These are phyloP conservation scores for Boletus subluridellus DNA, from an alignment of 1,284 basidiomycete species.

Conservation along the genomic window DNA sequence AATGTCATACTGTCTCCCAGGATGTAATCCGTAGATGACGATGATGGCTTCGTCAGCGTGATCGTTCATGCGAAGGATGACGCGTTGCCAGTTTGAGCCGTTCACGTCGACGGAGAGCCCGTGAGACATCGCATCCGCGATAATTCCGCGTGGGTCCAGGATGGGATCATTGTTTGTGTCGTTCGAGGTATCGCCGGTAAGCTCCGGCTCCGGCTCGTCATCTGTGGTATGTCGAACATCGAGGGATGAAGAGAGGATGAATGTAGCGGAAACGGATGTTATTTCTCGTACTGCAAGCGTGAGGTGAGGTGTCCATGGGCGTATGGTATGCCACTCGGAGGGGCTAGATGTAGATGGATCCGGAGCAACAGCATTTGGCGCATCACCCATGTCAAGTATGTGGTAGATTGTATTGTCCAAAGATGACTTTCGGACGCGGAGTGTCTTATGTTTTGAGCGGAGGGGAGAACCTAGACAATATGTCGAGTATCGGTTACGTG, in stretches of 20 bases:
- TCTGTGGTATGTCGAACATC: conserved; percentile 20
- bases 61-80: conserved; percentile 73
- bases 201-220: conserved; percentile 20
- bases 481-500: not conserved
- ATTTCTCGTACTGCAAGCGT: conserved; percentile 69
- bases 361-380: not conserved
- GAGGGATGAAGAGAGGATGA: conserved; percentile 62
- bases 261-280: conserved; percentile 68
- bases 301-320: conserved; percentile 71
- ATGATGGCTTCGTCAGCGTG: conserved; percentile 74
- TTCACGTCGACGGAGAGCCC: conserved; percentile 77
- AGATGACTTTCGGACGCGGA: not conserved
- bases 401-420: not conserved
- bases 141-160: conserved; percentile 40
- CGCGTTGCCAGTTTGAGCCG: conserved; percentile 67
- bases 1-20: conserved; percentile 75
- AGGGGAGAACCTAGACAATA: not conserved
- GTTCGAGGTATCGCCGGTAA: conserved; percentile 34
- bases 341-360: conserved; percentile 18
- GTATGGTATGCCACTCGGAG: conserved; percentile 61
- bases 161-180: conserved; percentile 13
- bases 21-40: conserved; percentile 76
- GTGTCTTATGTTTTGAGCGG: not conserved
- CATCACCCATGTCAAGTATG: conserved; percentile 19
- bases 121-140: conserved; percentile 64